Percentiles rank a stretch among this genome's conserved stretches.
Evolutionary conservation across 2,329 filamentous ascomycete species (phyloP).

Genomic region (Apiospora pterosperma): DNA sequence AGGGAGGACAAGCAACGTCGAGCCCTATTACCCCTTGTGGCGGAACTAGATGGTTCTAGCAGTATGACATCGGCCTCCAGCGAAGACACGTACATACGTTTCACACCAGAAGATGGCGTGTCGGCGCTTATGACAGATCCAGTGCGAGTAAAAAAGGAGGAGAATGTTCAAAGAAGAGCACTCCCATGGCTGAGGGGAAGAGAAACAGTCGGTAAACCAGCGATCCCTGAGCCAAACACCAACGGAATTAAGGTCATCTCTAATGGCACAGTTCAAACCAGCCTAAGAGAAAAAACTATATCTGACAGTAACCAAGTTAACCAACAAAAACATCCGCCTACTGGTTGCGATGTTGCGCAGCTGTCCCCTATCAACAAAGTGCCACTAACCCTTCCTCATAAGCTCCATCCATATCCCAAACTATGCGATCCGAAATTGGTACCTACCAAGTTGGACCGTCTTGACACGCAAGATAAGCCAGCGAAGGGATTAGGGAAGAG

Average conservation of each 20-base stretch:
- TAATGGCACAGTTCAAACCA: constrained; percentile 10
- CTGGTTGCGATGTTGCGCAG: background rate
- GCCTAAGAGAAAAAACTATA: background rate
- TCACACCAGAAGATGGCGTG: constrained; percentile 15
- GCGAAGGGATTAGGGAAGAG: background rate
- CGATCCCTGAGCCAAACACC: background rate
- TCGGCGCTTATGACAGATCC: constrained; percentile 12
- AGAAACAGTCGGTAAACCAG: background rate
- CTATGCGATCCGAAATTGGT: background rate
- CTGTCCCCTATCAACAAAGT: background rate
- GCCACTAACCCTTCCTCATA: background rate
- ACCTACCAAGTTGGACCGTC: background rate
- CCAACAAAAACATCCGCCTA: background rate
- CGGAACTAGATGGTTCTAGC: constrained; percentile 11
- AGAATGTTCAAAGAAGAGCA: background rate
- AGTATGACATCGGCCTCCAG: constrained; percentile 14
- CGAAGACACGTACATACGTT: constrained; percentile 20
- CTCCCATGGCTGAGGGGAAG: constrained; percentile 24
- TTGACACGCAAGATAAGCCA: background rate
- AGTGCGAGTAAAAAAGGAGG: background rate
- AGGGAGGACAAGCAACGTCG: background rate
- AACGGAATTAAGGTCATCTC: constrained; percentile 9
- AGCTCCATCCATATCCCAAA: background rate
- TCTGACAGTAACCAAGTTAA: background rate
- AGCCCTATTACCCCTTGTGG: background rate